Evolutionary conservation across 768 basidiomycete species (phyloP).

Genomic region (Kwoniella sp.): DNA sequence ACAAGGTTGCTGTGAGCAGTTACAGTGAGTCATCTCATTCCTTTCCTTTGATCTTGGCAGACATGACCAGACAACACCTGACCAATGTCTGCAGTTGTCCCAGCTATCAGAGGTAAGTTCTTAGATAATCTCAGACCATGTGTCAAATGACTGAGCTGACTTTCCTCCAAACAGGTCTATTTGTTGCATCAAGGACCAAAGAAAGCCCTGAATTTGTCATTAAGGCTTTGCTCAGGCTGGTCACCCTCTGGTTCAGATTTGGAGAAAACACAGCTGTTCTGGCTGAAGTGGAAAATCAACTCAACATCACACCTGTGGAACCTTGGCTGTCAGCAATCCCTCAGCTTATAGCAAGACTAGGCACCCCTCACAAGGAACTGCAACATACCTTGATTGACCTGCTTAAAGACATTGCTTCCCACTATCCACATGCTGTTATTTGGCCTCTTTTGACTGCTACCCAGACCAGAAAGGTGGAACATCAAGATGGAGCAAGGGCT

Average conservation of each 20-base stretch:
- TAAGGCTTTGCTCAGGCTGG: conserved; percentile 51
- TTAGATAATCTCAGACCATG: neutral
- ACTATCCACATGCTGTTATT: conserved; percentile 54
- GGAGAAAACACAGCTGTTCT: conserved; percentile 48
- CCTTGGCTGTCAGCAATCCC: conserved; percentile 53
- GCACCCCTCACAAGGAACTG: conserved; percentile 43
- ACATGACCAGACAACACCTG: no score
- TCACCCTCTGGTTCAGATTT: conserved; percentile 55
- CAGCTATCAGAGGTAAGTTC: conserved; percentile 48
- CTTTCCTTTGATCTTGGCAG: no score
- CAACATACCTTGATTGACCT: conserved; percentile 44
- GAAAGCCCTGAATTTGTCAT: conserved; percentile 48
- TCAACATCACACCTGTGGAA: conserved; percentile 33
- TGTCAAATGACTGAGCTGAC: neutral
- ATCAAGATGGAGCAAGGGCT: conserved; percentile 48
- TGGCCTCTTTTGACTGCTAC: conserved; percentile 55
- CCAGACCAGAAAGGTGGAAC: conserved; percentile 46
- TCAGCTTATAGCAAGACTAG: conserved; percentile 54
- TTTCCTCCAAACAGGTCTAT: conserved; percentile 42
- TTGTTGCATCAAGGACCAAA: conserved; percentile 42
- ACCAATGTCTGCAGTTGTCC: conserved; percentile 38
- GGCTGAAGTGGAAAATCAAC: conserved; percentile 41
- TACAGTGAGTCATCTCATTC: conserved; percentile 40
- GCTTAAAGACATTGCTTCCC: conserved; percentile 47
- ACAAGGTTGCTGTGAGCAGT: conserved; percentile 40